Evolutionary conservation across 768 basidiomycete genomes (phyloP).

Genomic region (Boletus sp.): DNA sequence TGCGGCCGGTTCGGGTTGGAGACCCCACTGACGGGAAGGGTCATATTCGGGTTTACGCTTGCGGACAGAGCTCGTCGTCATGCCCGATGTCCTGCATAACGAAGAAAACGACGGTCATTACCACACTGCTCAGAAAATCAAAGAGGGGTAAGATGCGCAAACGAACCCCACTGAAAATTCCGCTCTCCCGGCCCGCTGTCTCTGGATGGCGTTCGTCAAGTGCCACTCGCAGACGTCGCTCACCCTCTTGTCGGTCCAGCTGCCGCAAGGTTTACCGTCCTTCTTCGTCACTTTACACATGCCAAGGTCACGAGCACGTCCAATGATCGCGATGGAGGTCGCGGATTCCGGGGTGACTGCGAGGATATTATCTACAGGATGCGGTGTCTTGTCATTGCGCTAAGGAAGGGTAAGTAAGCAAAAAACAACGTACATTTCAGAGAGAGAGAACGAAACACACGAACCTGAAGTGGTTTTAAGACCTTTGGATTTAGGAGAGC

Average conservation of each 20-base stretch:
- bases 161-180: conserved; percentile 85
- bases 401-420: conserved; percentile 3
- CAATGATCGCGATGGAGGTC: conserved; percentile 78
- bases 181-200: conserved; percentile 69
- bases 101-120: neutral
- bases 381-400: conserved; percentile 50
- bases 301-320: conserved; percentile 83
- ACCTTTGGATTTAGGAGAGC: conserved; percentile 87
- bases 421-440: neutral
- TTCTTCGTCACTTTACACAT: conserved; percentile 75
- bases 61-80: conserved; percentile 47
- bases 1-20: conserved; percentile 49
- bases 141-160: neutral
- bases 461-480: conserved; percentile 81
- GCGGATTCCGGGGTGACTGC: conserved; percentile 85
- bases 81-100: conserved; percentile 64
- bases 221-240: conserved; percentile 92
- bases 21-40: conserved; percentile 71
- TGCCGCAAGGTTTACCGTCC: conserved; percentile 78
- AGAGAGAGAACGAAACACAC: conserved; percentile 13
- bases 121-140: neutral
- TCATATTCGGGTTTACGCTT: conserved; percentile 61
- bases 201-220: conserved; percentile 75
- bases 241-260: conserved; percentile 90
- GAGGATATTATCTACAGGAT: conserved; percentile 78